Evolutionary conservation across 148 eudicot species (phyloP).

Genomic region (Polygonum aviculare): DNA sequence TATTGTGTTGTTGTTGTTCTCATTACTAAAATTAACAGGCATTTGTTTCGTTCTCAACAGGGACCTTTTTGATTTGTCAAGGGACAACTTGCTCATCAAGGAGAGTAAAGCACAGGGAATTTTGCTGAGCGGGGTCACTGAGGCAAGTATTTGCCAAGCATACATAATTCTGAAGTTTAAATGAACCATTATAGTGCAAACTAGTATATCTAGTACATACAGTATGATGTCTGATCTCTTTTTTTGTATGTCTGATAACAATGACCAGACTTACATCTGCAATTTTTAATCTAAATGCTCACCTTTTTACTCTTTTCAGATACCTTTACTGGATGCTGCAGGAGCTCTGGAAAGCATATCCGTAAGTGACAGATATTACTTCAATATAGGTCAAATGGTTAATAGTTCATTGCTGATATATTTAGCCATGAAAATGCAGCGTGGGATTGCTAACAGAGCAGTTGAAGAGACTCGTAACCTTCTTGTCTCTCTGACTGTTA

Average conservation of each 20-base stretch:
- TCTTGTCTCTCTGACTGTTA: constrained; percentile 13
- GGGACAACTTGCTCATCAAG: constrained; percentile 83
- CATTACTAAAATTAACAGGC: neutral
- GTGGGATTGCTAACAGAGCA: constrained; percentile 79
- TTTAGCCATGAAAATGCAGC: constrained; percentile 33
- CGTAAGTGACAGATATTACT: constrained; percentile 36
- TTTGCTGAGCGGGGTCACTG: constrained; percentile 63
- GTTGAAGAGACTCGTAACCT: constrained; percentile 91
- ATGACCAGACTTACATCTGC: neutral
- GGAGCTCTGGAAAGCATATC: constrained; percentile 64
- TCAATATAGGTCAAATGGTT: neutral
- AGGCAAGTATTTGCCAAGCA: constrained; percentile 28
- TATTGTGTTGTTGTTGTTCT: neutral
- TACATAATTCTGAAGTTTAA: constrained; percentile 4
- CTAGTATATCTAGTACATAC: neutral
- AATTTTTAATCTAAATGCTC: neutral
- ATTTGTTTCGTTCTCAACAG: constrained; percentile 28
- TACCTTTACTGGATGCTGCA: constrained; percentile 43
- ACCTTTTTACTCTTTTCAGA: constrained; percentile 29
- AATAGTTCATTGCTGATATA: neutral
- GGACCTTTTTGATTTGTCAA: constrained; percentile 88
- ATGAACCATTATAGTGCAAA: neutral
- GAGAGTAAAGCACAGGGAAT: constrained; percentile 77
- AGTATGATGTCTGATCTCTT: neutral
- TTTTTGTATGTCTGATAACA: neutral